These are phyloP conservation scores for Dioscorea cayenensis DNA, from an alignment of 116 monocot genomes.

Conservation along the genomic window DNA sequence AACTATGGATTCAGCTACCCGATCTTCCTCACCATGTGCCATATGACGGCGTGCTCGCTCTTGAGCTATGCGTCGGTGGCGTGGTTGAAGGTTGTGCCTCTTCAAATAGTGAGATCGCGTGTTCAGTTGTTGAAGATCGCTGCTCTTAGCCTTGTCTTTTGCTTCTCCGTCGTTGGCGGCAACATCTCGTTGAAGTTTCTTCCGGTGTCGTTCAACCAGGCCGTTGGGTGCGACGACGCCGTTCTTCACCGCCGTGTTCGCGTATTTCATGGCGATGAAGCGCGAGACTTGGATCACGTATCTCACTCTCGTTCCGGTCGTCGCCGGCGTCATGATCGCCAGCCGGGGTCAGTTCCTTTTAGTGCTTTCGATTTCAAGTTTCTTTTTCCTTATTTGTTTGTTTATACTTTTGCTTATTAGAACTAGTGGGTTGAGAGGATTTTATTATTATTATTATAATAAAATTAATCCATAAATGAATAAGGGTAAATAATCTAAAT, in stretches of 20 bases:
- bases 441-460: no score
- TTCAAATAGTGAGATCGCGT: constrained; percentile 64
- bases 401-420: no score
- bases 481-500: no score
- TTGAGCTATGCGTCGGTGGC: constrained; percentile 89
- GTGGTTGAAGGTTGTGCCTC: constrained; percentile 68
- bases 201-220: constrained; percentile 95
- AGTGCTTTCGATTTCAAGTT: neutral
- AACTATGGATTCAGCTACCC: constrained; percentile 97
- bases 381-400: no score
- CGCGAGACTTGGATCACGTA: constrained; percentile 86
- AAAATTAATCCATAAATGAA: no score
- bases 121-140: constrained; percentile 84
- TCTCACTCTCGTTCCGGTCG: constrained; percentile 75
- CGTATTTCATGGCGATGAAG: constrained; percentile 67
- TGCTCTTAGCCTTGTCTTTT: constrained; percentile 74
- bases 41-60: constrained; percentile 93
- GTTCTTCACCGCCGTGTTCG: constrained; percentile 94
- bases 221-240: constrained; percentile 95
- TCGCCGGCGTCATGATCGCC: constrained; percentile 87
- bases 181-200: constrained; percentile 76
- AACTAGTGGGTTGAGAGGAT: no score
- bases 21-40: constrained; percentile 98
- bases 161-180: constrained; percentile 81
- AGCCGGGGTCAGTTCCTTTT: constrained; percentile 57